These are phyloP conservation scores for Exophiala bonariae DNA, from an alignment of 2,329 filamentous ascomycete genomes.

Conservation along the genomic window DNA sequence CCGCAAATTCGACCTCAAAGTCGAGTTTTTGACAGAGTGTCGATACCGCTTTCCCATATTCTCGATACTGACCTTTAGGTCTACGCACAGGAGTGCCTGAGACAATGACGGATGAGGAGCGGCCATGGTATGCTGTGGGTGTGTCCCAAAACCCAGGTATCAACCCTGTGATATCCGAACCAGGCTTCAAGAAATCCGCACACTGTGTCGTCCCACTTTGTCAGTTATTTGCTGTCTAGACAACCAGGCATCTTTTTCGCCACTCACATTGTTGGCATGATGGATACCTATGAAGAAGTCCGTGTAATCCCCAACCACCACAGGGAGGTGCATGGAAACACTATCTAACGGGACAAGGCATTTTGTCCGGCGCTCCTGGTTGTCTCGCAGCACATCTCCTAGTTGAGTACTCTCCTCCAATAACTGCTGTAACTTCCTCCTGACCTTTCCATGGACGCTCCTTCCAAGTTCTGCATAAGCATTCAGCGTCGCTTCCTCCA, in stretches of 20 bases:
- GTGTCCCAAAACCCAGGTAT: constrained; percentile 12
- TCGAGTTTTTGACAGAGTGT: constrained; percentile 65
- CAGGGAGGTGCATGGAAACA: constrained; percentile 55
- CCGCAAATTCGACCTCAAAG: constrained; percentile 78
- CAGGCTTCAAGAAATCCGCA: constrained; percentile 6
- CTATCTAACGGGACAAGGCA: constrained; percentile 32
- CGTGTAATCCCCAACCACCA: constrained; percentile 57
- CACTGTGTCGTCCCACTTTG: background rate
- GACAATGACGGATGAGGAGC: constrained; percentile 71
- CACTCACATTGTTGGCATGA: constrained; percentile 12
- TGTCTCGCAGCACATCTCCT: constrained; percentile 6
- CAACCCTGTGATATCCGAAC: constrained; percentile 6
- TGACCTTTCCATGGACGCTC: constrained; percentile 38
- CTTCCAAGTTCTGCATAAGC: constrained; percentile 49
- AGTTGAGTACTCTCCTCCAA: constrained; percentile 4
- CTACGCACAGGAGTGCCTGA: constrained; percentile 55
- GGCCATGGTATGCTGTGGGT: constrained; percentile 19
- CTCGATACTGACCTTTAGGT: constrained; percentile 15
- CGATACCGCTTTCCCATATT: background rate
- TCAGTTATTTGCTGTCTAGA: background rate
- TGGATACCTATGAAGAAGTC: constrained; percentile 49
- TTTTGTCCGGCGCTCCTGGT: background rate
- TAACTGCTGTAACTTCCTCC: constrained; percentile 37
- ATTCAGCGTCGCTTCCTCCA: constrained; percentile 44
- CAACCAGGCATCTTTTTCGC: background rate